phyloP scores from a whole-genome alignment of 2,329 filamentous ascomycete species.

The Septoria petroselini region DNA sequence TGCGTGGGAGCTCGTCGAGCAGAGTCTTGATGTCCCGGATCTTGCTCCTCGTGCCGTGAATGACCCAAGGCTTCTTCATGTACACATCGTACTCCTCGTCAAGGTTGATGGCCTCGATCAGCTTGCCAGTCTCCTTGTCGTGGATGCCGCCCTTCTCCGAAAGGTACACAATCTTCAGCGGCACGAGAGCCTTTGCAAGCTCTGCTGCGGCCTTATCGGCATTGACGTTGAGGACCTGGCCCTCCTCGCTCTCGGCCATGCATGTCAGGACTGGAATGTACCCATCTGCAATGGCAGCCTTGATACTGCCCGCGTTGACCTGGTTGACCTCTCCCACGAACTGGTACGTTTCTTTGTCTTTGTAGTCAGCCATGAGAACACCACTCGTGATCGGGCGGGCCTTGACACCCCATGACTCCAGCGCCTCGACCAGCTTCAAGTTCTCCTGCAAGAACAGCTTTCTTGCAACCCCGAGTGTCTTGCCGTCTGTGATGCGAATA shows the following conservation, averaged over 20 bases:
- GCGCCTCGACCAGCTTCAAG: slow-evolving; percentile 80
- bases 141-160: slow-evolving; percentile 96
- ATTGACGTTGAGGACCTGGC: slow-evolving; percentile 94
- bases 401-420: slow-evolving; percentile 85
- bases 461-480: slow-evolving; percentile 85
- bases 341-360: slow-evolving; percentile 95
- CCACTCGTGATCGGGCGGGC: slow-evolving; percentile 85
- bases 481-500: slow-evolving; percentile 90
- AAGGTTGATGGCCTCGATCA: slow-evolving; percentile 95
- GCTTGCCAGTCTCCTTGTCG: slow-evolving; percentile 87
- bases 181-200: slow-evolving; percentile 81
- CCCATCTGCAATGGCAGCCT: slow-evolving; percentile 84
- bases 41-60: slow-evolving; percentile 91
- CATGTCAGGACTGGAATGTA: slow-evolving; percentile 92
- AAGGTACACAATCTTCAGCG: slow-evolving; percentile 96
- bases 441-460: slow-evolving; percentile 96
- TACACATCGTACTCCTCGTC: slow-evolving; percentile 93
- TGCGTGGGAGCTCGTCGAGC: slow-evolving; percentile 80
- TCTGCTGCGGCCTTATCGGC: slow-evolving; percentile 95
- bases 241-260: slow-evolving; percentile 89
- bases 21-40: slow-evolving; percentile 97
- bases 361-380: slow-evolving; percentile 88
- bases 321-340: slow-evolving; percentile 92
- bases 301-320: slow-evolving; percentile 85
- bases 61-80: slow-evolving; percentile 92